Evolutionary conservation across 805 yeast genomes (phyloP), one percentile per base, ranked within the genome.

Genomic region (Kazachstania africana): DNA sequence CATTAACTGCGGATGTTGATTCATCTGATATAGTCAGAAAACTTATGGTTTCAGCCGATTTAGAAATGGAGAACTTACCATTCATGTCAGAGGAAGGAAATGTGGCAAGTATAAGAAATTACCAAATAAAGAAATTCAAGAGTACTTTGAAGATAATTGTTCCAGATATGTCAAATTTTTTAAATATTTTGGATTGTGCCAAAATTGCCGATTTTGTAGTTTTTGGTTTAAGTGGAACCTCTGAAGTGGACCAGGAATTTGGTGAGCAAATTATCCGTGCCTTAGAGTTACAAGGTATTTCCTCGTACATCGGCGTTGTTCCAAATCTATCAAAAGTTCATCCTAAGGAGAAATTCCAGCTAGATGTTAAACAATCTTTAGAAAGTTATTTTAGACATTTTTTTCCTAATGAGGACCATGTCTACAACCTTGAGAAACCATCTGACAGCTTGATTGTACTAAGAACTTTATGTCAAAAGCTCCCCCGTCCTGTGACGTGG

Each of bases 261-360:
- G 97, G 97, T 29, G 98, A 91, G 59, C 87, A 83, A 47, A 73
- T 87, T 18, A 65, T 91, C 35, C 74, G 97, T 57, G 82, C 95
- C 2, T 68, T 87, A 22, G 84, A 82, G 48, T 70, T 87, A 10
- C 98, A 93, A 61, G 97, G 97, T 64, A 78, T 87, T 10, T 78
- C 94, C 0, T 72, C 84, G 4, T 76, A 75, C 1, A 61, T 79
- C 34, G 91, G 93, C 18, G 83, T 82, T 8, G 71, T 87, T 17
- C 73, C 91, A 6, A 83, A 84, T 46, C 52, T 85, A 21, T 70
- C 78, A 2, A 50, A 68, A 2, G 70, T 75, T 1, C 81, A 73
- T 43, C 76, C 79, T 25, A 79, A 78, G 55, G 75, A 70, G 47
- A 83, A 83, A 49, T 70, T 79, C 43, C 95, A 83, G 53, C 55